Conservation (phyloP, 495 filamentous ascomycete species). For the Amphirosellinia nigrospora region DNA sequence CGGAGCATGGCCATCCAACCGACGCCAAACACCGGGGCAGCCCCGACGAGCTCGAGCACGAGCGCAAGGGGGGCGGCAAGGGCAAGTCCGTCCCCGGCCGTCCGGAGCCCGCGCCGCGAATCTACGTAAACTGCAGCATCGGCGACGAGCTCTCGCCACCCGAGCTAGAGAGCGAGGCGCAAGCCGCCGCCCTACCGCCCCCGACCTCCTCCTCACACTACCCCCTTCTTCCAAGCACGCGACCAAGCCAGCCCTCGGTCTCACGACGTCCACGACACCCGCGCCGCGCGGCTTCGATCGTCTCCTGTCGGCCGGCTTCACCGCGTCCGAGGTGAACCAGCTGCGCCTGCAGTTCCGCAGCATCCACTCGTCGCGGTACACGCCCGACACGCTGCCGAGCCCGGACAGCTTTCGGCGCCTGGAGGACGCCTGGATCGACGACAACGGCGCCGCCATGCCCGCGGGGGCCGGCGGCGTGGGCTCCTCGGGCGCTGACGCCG, state of each 20-base stretch:
- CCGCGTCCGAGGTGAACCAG: constrained; percentile 75
- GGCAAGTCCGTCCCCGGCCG: constrained; percentile 55
- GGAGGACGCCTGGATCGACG: constrained; percentile 94
- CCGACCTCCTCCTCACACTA: constrained; percentile 28
- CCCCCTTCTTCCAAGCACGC: neutral
- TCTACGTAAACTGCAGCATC: constrained; percentile 92
- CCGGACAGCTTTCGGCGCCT: constrained; percentile 62
- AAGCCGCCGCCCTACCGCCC: constrained; percentile 43
- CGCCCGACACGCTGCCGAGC: constrained; percentile 83
- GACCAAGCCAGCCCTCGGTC: neutral
- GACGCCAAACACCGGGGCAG: neutral
- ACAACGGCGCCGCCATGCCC: constrained; percentile 55
- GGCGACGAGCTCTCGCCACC: constrained; percentile 69
- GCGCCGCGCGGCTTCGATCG: constrained; percentile 90
- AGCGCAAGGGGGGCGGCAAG: constrained; percentile 46
- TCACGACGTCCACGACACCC: constrained; percentile 48
- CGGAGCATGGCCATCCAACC: neutral
- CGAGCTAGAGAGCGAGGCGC: constrained; percentile 74
- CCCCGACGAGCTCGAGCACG: constrained; percentile 38
- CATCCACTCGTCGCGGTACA: constrained; percentile 75
- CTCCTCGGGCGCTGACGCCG: constrained; percentile 40
- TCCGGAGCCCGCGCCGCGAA: constrained; percentile 44
- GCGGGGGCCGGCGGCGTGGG: constrained; percentile 34
- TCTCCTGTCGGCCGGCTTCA: constrained; percentile 79
- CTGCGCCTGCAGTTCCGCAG: constrained; percentile 85